phyloP scores from a whole-genome alignment of 257 asterid species.

The Solanum chilense region DNA sequence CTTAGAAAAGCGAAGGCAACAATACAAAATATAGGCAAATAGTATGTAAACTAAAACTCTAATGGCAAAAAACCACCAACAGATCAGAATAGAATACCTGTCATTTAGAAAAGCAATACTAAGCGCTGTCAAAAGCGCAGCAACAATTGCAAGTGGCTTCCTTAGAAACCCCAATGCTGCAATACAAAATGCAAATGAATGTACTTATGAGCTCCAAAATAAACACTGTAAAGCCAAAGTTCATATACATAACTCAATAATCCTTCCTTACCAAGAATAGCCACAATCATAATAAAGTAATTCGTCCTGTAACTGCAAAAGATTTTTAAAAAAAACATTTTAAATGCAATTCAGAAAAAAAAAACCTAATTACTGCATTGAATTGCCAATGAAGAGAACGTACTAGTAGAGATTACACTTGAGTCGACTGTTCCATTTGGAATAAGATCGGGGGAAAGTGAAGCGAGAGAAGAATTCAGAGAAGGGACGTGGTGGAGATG shows the following conservation, averaged over 20 bases:
- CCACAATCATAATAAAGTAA: constrained; percentile 67
- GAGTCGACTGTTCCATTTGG: constrained; percentile 96
- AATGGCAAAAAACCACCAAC: neutral
- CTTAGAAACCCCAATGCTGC: constrained; percentile 74
- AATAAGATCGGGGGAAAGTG: constrained; percentile 65
- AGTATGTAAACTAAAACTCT: neutral
- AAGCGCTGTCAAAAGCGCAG: constrained; percentile 67
- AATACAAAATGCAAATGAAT: constrained; percentile 5
- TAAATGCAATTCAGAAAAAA: neutral
- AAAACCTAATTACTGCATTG: neutral
- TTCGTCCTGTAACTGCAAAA: constrained; percentile 84
- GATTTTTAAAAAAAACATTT: neutral
- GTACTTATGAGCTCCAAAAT: neutral
- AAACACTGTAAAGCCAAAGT: neutral
- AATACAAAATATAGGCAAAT: neutral
- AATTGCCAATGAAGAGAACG: neutral
- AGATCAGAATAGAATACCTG: constrained; percentile 34
- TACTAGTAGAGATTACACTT: constrained; percentile 95
- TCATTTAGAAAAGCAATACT: constrained; percentile 81
- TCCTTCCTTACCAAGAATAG: constrained; percentile 58
- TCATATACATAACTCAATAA: neutral
- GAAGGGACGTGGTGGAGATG: constrained; percentile 80
- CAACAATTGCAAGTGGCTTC: constrained; percentile 74
- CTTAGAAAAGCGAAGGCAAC: neutral
- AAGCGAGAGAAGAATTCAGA: constrained; percentile 78